A percentile compares a stretch with the other conserved stretches of the same genome.
Evolutionary conservation across 371 early-diverging fungal genomes (phyloP).

Genomic region (Actinomortierella ambigua): DNA sequence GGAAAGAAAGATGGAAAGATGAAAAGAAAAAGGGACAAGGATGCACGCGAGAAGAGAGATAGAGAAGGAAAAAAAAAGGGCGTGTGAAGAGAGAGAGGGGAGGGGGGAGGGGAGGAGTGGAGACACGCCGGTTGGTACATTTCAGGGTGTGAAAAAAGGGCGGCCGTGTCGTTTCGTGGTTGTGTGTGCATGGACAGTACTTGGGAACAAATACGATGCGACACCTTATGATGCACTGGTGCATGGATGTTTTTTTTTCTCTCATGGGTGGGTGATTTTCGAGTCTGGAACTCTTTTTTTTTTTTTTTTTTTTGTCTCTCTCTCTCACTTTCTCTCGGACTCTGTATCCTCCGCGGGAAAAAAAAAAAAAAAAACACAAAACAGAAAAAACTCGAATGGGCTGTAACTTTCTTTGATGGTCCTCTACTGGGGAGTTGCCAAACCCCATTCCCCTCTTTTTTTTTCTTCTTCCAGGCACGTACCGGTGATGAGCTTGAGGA

Average conservation of each 20-base stretch:
- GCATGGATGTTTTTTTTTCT: neutral
- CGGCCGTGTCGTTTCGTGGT: too few species aligned
- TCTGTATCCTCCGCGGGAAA: neutral
- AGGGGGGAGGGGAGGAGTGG: neutral
- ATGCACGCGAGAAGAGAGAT: neutral
- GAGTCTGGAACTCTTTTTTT: conserved; percentile 3
- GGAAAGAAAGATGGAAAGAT: too few species aligned
- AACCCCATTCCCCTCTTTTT: too few species aligned
- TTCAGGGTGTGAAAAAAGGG: too few species aligned
- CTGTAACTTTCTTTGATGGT: neutral
- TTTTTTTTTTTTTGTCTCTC: too few species aligned
- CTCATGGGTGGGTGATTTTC: conserved; percentile 1
- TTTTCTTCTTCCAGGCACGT: conserved; percentile 1
- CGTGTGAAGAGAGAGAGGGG: neutral
- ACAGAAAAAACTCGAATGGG: neutral
- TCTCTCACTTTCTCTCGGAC: too few species aligned
- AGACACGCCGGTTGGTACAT: neutral
- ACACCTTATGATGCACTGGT: neutral
- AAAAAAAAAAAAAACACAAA: neutral
- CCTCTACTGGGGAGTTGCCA: neutral
- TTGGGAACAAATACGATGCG: too few species aligned
- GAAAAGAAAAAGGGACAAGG: too few species aligned
- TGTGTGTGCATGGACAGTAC: too few species aligned
- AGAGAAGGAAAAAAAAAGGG: neutral
- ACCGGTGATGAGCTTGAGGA: conserved; percentile 45